These are phyloP conservation scores for Ogataea glucozyma DNA, from an alignment of 805 yeast genomes.

Conservation along the genomic window DNA sequence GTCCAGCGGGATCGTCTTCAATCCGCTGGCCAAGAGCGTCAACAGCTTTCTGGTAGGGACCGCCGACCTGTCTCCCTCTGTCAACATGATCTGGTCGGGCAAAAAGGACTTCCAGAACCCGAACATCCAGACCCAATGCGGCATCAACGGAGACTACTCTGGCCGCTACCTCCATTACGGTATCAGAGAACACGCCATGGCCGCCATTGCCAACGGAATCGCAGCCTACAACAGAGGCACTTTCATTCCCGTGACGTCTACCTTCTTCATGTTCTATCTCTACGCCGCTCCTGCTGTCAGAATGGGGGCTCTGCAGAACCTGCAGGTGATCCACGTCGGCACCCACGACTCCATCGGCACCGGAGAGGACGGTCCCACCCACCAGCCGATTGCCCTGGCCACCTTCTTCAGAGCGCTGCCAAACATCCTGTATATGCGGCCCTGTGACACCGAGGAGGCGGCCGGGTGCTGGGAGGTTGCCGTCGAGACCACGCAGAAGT, in stretches of 20 bases:
- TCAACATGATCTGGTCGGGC: conserved; percentile 79
- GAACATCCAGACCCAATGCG: conserved; percentile 41
- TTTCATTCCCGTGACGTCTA: conserved; percentile 46
- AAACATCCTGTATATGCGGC: conserved; percentile 83
- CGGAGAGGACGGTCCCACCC: conserved; percentile 94
- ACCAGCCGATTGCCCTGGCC: conserved; percentile 87
- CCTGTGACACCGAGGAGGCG: conserved; percentile 86
- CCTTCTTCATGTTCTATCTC: conserved; percentile 80
- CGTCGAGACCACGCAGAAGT: conserved; percentile 57
- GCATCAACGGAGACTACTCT: conserved; percentile 71
- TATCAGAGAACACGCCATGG: conserved; percentile 99
- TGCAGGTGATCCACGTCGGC: conserved; percentile 82
- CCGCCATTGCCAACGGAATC: conserved; percentile 96
- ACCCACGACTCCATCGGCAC: conserved; percentile 89
- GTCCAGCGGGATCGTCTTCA: conserved; percentile 80
- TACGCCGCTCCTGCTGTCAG: conserved; percentile 87
- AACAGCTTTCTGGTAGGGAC: conserved; percentile 79
- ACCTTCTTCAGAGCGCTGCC: conserved; percentile 79
- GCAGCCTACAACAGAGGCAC: conserved; percentile 95
- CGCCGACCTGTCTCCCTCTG: conserved; percentile 94
- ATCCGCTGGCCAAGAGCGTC: conserved; percentile 66
- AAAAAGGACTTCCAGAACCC: conserved; percentile 94
- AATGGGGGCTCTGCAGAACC: conserved; percentile 78
- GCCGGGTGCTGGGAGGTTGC: conserved; percentile 78
- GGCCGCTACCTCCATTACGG: conserved; percentile 97